These are phyloP conservation scores for Vitis rupestris DNA, from an alignment of 164 flowering plant species.

Conservation along the genomic window DNA sequence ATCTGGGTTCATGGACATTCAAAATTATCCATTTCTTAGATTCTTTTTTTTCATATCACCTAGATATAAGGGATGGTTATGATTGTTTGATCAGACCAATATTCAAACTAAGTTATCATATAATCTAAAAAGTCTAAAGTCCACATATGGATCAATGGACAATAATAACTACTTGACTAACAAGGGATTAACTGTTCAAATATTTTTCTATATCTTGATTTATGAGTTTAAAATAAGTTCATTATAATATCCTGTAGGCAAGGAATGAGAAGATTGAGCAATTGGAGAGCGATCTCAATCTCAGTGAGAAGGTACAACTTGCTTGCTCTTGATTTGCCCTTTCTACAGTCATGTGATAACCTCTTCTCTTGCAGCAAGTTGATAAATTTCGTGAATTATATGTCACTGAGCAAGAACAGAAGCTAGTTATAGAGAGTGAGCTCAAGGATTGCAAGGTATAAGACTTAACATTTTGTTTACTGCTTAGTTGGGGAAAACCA, in stretches of 20 bases:
- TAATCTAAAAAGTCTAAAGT: not conserved
- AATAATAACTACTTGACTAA: too few species aligned
- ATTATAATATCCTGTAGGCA: constrained; percentile 47
- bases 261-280: constrained; percentile 71
- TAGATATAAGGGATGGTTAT: not conserved
- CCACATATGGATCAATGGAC: not conserved
- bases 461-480: not conserved
- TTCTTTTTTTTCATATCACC: not conserved
- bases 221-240: not conserved
- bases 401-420: constrained; percentile 61
- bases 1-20: not conserved
- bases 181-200: too few species aligned
- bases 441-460: constrained; percentile 77
- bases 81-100: not conserved
- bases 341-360: not conserved
- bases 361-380: constrained; percentile 45
- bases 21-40: not conserved
- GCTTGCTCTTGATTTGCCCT: constrained; percentile 5
- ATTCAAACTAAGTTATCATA: not conserved
- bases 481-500: not conserved
- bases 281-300: constrained; percentile 60
- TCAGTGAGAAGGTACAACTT: constrained; percentile 51
- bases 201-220: not conserved
- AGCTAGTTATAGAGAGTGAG: constrained; percentile 51
- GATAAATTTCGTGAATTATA: constrained; percentile 58